Conservation (phyloP, 2,329 filamentous ascomycete species). For the Penicillium thymicola region DNA sequence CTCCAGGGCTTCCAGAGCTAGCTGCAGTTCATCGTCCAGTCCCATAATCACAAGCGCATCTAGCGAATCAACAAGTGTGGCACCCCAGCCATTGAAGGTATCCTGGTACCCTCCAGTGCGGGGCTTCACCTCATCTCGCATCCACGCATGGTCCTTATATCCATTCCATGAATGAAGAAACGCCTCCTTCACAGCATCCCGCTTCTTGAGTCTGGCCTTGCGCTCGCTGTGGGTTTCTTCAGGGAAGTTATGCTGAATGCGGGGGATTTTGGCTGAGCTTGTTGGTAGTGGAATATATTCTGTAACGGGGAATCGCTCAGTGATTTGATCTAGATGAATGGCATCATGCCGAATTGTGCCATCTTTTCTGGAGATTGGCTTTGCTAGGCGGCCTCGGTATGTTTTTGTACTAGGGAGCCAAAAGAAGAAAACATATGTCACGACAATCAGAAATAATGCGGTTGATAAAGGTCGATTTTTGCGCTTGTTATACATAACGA, state of each 20-base stretch:
- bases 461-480: conserved; percentile 17
- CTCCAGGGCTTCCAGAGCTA: conserved; percentile 66
- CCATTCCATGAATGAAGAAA: conserved; percentile 77
- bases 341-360: conserved; percentile 4
- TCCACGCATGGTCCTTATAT: conserved; percentile 77
- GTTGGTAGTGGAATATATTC: conserved; percentile 70
- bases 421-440: conserved; percentile 20
- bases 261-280: conserved; percentile 67
- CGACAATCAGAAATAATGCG: conserved; percentile 14
- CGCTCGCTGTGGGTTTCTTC: conserved; percentile 59
- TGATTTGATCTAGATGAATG: conserved; percentile 67
- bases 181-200: conserved; percentile 67
- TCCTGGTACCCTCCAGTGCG: conserved; percentile 66
- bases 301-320: conserved; percentile 73
- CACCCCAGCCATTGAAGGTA: conserved; percentile 88
- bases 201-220: conserved; percentile 61
- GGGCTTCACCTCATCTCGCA: conserved; percentile 81
- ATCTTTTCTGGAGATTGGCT: conserved; percentile 8
- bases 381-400: neutral
- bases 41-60: conserved; percentile 87
- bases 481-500: conserved; percentile 25
- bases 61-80: conserved; percentile 76
- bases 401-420: conserved; percentile 10
- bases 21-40: conserved; percentile 71
- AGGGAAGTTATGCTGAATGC: conserved; percentile 71